Percentiles rank a stretch among this genome's conserved stretches.
phyloP scores from a whole-genome alignment of 2,329 filamentous ascomycete species.

The Biscogniauxia marginata region DNA sequence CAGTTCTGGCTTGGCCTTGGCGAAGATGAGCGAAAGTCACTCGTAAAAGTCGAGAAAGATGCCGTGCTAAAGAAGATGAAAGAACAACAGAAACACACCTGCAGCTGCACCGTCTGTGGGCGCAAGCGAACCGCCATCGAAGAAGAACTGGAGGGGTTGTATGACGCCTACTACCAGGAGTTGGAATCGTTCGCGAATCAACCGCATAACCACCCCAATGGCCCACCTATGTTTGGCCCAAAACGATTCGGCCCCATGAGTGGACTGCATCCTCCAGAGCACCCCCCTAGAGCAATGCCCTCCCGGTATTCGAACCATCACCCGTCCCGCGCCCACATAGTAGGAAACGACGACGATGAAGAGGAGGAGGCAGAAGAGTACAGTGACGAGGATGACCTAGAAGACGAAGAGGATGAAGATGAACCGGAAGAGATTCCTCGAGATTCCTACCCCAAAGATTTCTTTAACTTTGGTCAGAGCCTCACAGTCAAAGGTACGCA shows the following conservation, averaged over 20 bases:
- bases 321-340: slow-evolving; percentile 72
- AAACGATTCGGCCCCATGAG: slow-evolving; percentile 59
- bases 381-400: slow-evolving; percentile 43
- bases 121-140: slow-evolving; percentile 96
- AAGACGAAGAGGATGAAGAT: slow-evolving; percentile 50
- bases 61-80: slow-evolving; percentile 99
- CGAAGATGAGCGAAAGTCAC: slow-evolving; percentile 89
- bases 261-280: slow-evolving; percentile 55
- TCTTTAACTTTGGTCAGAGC: slow-evolving; percentile 97
- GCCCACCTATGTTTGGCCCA: slow-evolving; percentile 66
- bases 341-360: slow-evolving; percentile 55
- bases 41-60: slow-evolving; percentile 98
- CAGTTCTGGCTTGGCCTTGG: slow-evolving; percentile 95
- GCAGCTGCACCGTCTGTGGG: slow-evolving; percentile 95
- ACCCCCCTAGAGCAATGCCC: slow-evolving; percentile 57
- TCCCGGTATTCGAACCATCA: slow-evolving; percentile 63
- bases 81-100: slow-evolving; percentile 98
- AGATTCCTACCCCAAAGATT: slow-evolving; percentile 72
- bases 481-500: slow-evolving; percentile 81
- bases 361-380: slow-evolving; percentile 41
- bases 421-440: slow-evolving; percentile 55
- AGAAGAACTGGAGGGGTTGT: slow-evolving; percentile 94
- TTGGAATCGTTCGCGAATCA: slow-evolving; percentile 95
- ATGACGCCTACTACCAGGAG: slow-evolving; percentile 98
- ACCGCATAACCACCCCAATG: slow-evolving; percentile 63